Percentiles rank a stretch among this genome's conserved stretches.
phyloP scores from a whole-genome alignment of 2,329 filamentous ascomycete genomes.

The Cordyceps sp. region DNA sequence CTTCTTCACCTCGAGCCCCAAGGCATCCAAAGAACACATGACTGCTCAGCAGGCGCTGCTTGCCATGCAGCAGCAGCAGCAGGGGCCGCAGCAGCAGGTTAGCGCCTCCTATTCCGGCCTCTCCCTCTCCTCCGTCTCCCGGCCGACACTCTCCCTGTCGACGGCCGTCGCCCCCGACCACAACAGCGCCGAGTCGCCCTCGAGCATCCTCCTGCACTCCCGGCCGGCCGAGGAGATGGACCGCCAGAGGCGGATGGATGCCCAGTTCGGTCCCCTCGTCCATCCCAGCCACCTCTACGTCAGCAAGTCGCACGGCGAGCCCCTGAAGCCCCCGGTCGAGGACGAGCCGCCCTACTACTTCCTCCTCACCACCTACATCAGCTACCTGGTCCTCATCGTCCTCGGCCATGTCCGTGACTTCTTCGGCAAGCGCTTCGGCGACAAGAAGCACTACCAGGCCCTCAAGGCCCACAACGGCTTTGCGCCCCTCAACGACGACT shows the following conservation, averaged over 20 bases:
- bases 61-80: slow-evolving; percentile 42
- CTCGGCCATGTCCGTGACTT: slow-evolving; percentile 94
- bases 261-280: slow-evolving; percentile 78
- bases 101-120: slow-evolving; percentile 43
- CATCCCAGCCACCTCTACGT: slow-evolving; percentile 73
- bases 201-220: slow-evolving; percentile 71
- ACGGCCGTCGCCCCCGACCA: slow-evolving; percentile 63
- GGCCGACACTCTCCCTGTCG: slow-evolving; percentile 85
- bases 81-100: slow-evolving; percentile 5
- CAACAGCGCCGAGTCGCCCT: slow-evolving; percentile 54
- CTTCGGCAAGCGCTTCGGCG: slow-evolving; percentile 88
- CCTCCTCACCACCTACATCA: slow-evolving; percentile 94
- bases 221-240: slow-evolving; percentile 71
- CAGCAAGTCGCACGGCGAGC: slow-evolving; percentile 69
- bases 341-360: slow-evolving; percentile 96
- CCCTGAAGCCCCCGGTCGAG: slow-evolving; percentile 69
- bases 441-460: slow-evolving; percentile 66
- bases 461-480: slow-evolving; percentile 76
- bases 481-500: slow-evolving; percentile 90
- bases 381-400: slow-evolving; percentile 87
- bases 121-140: slow-evolving; percentile 54
- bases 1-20: slow-evolving; percentile 69
- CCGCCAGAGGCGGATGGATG: slow-evolving; percentile 59
- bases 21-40: slow-evolving; percentile 51
- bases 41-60: slow-evolving; percentile 52